Evolutionary conservation across 192 early-diverging fungal species (phyloP).

Genomic region (Podila horticola): DNA sequence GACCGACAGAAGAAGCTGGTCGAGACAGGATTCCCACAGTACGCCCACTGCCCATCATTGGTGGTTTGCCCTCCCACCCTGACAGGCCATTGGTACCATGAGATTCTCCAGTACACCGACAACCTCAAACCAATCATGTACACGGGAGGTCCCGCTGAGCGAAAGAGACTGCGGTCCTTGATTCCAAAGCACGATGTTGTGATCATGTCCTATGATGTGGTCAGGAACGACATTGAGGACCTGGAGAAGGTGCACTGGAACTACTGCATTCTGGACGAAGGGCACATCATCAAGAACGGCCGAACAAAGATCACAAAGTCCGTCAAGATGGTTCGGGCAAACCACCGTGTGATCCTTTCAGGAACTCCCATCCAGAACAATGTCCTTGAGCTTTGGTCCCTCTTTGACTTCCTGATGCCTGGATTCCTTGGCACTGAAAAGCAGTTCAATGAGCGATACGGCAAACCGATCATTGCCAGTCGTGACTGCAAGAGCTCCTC

Average conservation of each 20-base stretch:
- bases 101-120: slow-evolving; percentile 85
- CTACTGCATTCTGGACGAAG: slow-evolving; percentile 98
- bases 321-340: slow-evolving; percentile 86
- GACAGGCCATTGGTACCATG: slow-evolving; percentile 96
- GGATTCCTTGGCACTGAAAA: slow-evolving; percentile 96
- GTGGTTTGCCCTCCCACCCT: slow-evolving; percentile 97
- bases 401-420: slow-evolving; percentile 99
- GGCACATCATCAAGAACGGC: slow-evolving; percentile 97
- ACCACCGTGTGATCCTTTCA: slow-evolving; percentile 92
- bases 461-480: slow-evolving; percentile 91
- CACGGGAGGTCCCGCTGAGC: slow-evolving; percentile 81
- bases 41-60: slow-evolving; percentile 80
- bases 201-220: slow-evolving; percentile 97
- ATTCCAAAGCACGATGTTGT: slow-evolving; percentile 78
- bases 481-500: slow-evolving; percentile 88
- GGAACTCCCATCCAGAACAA: slow-evolving; percentile 99
- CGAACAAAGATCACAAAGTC: slow-evolving; percentile 95
- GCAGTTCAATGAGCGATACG: slow-evolving; percentile 94
- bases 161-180: slow-evolving; percentile 69
- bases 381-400: slow-evolving; percentile 95
- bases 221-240: slow-evolving; percentile 94
- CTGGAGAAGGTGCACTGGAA: slow-evolving; percentile 81
- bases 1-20: slow-evolving; percentile 68
- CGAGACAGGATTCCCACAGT: slow-evolving; percentile 68
- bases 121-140: slow-evolving; percentile 87